Percentiles rank a stretch among this genome's conserved stretches.
These are phyloP conservation scores for Delonix regia DNA, from an alignment of 306 rosid species.

Conservation along the genomic window DNA sequence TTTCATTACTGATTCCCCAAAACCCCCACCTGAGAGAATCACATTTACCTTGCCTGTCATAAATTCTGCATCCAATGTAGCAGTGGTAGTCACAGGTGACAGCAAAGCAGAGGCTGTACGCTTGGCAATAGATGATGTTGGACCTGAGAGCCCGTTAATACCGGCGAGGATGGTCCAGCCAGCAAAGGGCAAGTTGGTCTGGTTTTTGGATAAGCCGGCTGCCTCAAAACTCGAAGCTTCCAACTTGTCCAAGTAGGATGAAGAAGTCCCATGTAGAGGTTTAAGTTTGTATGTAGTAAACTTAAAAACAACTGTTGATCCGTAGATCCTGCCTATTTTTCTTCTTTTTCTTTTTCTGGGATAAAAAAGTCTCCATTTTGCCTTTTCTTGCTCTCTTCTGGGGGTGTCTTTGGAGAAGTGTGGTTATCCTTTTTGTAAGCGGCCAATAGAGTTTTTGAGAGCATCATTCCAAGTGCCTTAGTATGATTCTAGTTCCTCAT, in stretches of 20 bases:
- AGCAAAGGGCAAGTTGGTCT: conserved; percentile 70
- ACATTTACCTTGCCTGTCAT: conserved; percentile 95
- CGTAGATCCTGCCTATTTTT: conserved; percentile 37
- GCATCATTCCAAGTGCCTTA: conserved; percentile 38
- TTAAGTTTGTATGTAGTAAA: conserved; percentile 69
- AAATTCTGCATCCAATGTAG: conserved; percentile 94
- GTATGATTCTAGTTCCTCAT: conserved; percentile 33
- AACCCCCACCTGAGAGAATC: conserved; percentile 97
- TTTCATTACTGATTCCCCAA: conserved; percentile 88
- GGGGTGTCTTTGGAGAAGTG: conserved; percentile 53
- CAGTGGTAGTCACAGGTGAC: conserved; percentile 68
- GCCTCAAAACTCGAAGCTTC: conserved; percentile 77
- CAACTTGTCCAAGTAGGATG: conserved; percentile 58
- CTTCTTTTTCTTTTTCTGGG: conserved; percentile 31
- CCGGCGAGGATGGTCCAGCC: conserved; percentile 89
- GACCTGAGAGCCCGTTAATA: conserved; percentile 52
- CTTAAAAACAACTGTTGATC: conserved; percentile 44
- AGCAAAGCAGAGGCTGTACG: conserved; percentile 80
- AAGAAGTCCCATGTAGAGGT: conserved; percentile 28
- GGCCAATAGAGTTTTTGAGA: conserved; percentile 58
- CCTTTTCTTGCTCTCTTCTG: conserved; percentile 46
- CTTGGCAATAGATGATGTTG: conserved; percentile 61
- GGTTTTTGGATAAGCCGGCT: conserved; percentile 92
- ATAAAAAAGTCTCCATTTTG: conserved; percentile 48
- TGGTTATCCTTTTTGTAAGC: conserved; percentile 53